Conservation (phyloP, 371 early-diverging fungal species). For the Actinomortierella ambigua region DNA sequence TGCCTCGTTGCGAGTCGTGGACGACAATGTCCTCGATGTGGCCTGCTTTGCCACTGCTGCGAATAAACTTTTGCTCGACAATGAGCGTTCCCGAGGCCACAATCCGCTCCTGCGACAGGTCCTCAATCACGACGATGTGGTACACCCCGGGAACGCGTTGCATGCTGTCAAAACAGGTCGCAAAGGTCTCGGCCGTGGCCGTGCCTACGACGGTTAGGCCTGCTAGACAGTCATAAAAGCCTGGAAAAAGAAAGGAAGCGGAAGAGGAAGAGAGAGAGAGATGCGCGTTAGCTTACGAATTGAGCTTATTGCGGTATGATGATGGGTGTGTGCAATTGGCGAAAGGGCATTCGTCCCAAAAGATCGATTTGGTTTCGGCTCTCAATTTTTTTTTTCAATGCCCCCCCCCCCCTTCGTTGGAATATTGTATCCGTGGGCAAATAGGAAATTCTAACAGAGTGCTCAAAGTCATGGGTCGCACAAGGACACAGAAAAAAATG, state of each 20-base stretch:
- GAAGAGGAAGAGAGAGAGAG: not conserved
- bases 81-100: conserved; percentile 96
- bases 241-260: conserved; percentile 27
- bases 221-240: conserved; percentile 52
- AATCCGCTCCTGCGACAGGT: conserved; percentile 57
- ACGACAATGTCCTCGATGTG: conserved; percentile 96
- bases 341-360: no score
- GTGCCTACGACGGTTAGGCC: conserved; percentile 53
- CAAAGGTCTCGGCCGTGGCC: conserved; percentile 46
- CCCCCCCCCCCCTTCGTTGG: no score
- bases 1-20: conserved; percentile 90
- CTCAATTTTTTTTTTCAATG: no score
- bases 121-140: conserved; percentile 85
- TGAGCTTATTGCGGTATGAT: no score
- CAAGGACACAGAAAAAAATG: no score
- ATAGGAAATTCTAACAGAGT: no score
- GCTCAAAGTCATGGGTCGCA: no score
- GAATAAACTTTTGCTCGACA: conserved; percentile 96
- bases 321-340: no score
- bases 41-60: conserved; percentile 82
- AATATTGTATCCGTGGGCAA: no score
- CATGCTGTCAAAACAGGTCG: conserved; percentile 29
- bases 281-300: no score
- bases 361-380: no score
- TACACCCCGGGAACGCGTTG: conserved; percentile 59